phyloP scores from a whole-genome alignment of 1,284 basidiomycete species.

The Waitea zeae region DNA sequence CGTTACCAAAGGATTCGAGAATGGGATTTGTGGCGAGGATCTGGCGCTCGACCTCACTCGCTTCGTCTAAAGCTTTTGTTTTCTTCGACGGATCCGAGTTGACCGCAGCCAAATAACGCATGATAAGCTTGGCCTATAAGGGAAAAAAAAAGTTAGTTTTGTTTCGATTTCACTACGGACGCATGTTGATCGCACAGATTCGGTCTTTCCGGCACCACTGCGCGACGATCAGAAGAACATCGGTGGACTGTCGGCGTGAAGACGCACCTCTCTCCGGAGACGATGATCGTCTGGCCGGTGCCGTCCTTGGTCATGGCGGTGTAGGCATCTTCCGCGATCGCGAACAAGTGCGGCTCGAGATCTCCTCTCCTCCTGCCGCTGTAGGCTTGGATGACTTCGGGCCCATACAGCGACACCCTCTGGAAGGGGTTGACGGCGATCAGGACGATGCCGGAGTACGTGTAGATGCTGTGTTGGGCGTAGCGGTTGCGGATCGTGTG shows the following conservation, averaged over 20 bases:
- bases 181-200: conserved; percentile 64
- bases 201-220: conserved; percentile 98
- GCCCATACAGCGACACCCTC: conserved; percentile 82
- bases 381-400: conserved; percentile 96
- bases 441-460: conserved; percentile 95
- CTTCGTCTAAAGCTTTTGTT: conserved; percentile 55
- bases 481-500: conserved; percentile 97
- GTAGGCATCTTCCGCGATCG: conserved; percentile 98
- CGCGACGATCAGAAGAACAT: conserved; percentile 9
- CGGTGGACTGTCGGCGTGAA: conserved; percentile 7
- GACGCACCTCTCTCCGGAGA: conserved; percentile 88
- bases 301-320: conserved; percentile 93
- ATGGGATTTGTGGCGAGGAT: conserved; percentile 98
- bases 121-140: conserved; percentile 88
- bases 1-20: conserved; percentile 97
- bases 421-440: conserved; percentile 99
- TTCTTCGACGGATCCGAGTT: conserved; percentile 67
- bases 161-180: neutral
- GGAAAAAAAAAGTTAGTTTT: conserved; percentile 4
- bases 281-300: conserved; percentile 97
- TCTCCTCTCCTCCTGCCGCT: conserved; percentile 86
- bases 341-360: conserved; percentile 94
- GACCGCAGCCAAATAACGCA: conserved; percentile 97
- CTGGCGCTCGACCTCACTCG: conserved; percentile 90
- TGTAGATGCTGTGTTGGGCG: conserved; percentile 94